phyloP scores from a whole-genome alignment of 2,329 filamentous ascomycete genomes.

The Pyrenochaeta sp. region DNA sequence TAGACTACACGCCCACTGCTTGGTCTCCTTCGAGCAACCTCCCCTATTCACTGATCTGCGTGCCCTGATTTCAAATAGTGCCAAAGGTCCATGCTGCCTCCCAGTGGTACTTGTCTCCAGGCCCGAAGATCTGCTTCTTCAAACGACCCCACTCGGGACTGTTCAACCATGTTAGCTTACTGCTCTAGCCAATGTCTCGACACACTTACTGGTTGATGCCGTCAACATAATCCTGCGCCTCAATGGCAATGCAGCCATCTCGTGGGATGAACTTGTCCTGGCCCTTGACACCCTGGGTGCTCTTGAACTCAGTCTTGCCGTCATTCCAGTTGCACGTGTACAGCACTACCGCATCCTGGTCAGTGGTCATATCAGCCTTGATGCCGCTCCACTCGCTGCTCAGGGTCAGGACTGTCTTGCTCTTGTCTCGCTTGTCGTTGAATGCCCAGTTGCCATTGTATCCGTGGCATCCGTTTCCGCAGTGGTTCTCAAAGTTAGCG shows the following conservation, averaged over 20 bases:
- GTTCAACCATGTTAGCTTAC: slow-evolving; percentile 25
- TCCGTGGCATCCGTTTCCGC: slow-evolving; percentile 44
- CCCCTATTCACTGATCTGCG: background rate
- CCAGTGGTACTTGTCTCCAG: slow-evolving; percentile 44
- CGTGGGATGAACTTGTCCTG: slow-evolving; percentile 42
- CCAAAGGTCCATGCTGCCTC: slow-evolving; percentile 43
- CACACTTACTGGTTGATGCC: slow-evolving; percentile 45
- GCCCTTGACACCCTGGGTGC: slow-evolving; percentile 35
- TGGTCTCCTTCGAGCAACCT: no score
- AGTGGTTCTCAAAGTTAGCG: slow-evolving; percentile 37
- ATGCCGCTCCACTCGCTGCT: slow-evolving; percentile 42
- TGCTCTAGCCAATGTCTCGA: slow-evolving; percentile 2
- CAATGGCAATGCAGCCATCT: slow-evolving; percentile 44
- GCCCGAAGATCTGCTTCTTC: slow-evolving; percentile 39
- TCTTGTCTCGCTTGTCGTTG: slow-evolving; percentile 32
- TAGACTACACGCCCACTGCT: background rate
- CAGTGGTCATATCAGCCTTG: slow-evolving; percentile 39
- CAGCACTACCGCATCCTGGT: slow-evolving; percentile 43
- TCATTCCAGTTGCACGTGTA: slow-evolving; percentile 48
- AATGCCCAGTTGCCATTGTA: slow-evolving; percentile 44
- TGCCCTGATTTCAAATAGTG: slow-evolving; percentile 18
- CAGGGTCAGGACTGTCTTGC: slow-evolving; percentile 32
- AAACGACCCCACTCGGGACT: slow-evolving; percentile 45
- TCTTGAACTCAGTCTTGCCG: slow-evolving; percentile 45
- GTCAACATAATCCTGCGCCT: slow-evolving; percentile 44